Conservation (phyloP, 83 land plant species). For the Diphasiastrum complanatum region DNA sequence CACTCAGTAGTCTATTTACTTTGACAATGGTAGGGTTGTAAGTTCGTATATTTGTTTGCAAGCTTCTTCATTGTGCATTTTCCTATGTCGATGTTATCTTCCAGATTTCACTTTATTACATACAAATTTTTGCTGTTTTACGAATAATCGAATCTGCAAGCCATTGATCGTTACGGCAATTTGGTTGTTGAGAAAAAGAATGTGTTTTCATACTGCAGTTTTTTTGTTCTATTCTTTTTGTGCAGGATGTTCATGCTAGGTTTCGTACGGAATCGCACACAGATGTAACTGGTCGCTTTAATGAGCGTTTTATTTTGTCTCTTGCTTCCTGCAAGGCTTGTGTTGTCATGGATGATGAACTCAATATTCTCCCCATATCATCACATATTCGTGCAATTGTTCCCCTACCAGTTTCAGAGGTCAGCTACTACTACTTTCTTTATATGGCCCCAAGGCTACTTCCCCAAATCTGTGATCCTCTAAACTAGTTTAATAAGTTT, state of each 20-base stretch:
- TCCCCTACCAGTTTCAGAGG: conserved; percentile 58
- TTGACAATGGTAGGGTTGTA: conserved; percentile 81
- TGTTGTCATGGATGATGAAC: conserved; percentile 91
- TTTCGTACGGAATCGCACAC: conserved; percentile 90
- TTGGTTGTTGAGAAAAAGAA: no score
- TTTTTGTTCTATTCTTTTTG: neutral
- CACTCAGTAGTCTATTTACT: conserved; percentile 86
- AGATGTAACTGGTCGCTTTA: conserved; percentile 69
- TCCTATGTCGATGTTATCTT: no score
- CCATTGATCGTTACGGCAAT: no score
- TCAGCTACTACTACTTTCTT: conserved; percentile 12
- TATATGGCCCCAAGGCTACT: no score
- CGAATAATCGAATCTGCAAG: no score
- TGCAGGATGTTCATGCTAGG: conserved; percentile 96
- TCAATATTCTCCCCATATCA: conserved; percentile 84
- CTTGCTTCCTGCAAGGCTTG: conserved; percentile 93
- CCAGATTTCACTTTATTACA: no score
- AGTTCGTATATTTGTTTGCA: conserved; percentile 1
- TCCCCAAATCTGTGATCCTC: no score
- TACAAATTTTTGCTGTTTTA: no score
- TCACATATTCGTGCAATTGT: conserved; percentile 69
- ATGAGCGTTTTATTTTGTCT: conserved; percentile 91
- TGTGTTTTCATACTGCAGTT: no score
- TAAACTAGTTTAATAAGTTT: conserved; percentile 8
- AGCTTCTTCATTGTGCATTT: neutral